Evolutionary conservation across 352 stramenopile genomes (phyloP).

Genomic region (Elongisporangium prolatum): DNA sequence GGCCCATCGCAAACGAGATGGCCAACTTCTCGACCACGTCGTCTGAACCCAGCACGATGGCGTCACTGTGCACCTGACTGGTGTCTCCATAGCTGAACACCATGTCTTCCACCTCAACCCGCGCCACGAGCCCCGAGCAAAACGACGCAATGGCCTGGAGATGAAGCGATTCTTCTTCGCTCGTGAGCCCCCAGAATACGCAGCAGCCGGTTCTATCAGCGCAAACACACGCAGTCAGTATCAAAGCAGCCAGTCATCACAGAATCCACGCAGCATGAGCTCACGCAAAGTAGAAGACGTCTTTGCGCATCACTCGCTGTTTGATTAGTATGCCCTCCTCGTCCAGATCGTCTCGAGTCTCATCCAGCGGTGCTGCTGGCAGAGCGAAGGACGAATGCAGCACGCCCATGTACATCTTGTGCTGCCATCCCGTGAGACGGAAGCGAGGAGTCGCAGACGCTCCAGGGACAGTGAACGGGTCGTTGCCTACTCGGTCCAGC

Average conservation of each 20-base stretch:
- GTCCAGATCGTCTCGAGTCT: not conserved
- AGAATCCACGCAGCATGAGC: slow-evolving; percentile 1
- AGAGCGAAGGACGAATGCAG: slow-evolving; percentile 36
- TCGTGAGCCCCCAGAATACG: slow-evolving; percentile 64
- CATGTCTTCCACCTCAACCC: slow-evolving; percentile 64
- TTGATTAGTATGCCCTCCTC: slow-evolving; percentile 15
- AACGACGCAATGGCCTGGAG: slow-evolving; percentile 53
- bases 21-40: slow-evolving; percentile 86
- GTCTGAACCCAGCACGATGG: slow-evolving; percentile 65
- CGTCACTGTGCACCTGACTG: slow-evolving; percentile 71
- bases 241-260: not conserved
- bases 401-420: slow-evolving; percentile 74
- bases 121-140: slow-evolving; percentile 31
- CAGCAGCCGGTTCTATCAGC: slow-evolving; percentile 50
- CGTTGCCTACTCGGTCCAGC: slow-evolving; percentile 31
- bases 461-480: slow-evolving; percentile 7
- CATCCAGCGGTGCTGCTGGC: not conserved
- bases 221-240: slow-evolving; percentile 3
- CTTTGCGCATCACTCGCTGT: slow-evolving; percentile 22
- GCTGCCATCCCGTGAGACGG: slow-evolving; percentile 30
- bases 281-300: slow-evolving; percentile 72
- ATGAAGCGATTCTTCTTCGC: slow-evolving; percentile 43
- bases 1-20: slow-evolving; percentile 89
- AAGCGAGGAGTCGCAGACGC: not conserved
- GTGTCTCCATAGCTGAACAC: slow-evolving; percentile 46